phyloP scores from a whole-genome alignment of 2,329 filamentous ascomycete genomes.

The Aureobasidium sp. region DNA sequence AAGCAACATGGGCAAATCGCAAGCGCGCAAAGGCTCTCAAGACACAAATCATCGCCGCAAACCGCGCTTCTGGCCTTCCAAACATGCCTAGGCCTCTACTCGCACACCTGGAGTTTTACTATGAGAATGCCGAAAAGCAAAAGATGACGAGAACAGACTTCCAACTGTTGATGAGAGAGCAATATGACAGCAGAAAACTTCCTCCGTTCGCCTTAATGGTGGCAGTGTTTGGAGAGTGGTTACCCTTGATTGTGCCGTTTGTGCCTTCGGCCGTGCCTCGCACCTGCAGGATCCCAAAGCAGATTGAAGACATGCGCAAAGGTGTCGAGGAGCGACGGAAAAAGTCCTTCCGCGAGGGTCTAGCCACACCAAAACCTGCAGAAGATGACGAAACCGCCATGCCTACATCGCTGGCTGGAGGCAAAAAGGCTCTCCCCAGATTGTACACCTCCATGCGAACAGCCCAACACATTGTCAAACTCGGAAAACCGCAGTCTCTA shows the following conservation, averaged over 20 bases:
- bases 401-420: constrained; percentile 38
- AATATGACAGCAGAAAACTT: constrained; percentile 66
- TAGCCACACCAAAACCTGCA: neutral
- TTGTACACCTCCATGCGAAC: neutral
- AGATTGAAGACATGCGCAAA: constrained; percentile 54
- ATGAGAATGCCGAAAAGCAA: neutral
- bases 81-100: neutral
- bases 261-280: constrained; percentile 66
- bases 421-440: neutral
- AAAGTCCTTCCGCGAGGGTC: constrained; percentile 2
- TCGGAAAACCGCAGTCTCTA: constrained; percentile 27
- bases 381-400: constrained; percentile 41
- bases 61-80: neutral
- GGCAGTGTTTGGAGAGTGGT: constrained; percentile 75
- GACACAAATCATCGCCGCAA: neutral
- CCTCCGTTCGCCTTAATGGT: constrained; percentile 71
- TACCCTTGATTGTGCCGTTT: constrained; percentile 67
- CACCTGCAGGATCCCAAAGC: constrained; percentile 73
- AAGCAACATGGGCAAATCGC: constrained; percentile 63
- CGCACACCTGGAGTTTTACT: constrained; percentile 6
- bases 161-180: constrained; percentile 60
- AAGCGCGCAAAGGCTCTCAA: constrained; percentile 27
- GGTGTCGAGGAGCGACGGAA: constrained; percentile 28
- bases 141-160: constrained; percentile 56
- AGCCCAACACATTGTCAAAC: neutral